These are phyloP conservation scores for Gossypium trilobum DNA, from an alignment of 441 rosid species.

Conservation along the genomic window DNA sequence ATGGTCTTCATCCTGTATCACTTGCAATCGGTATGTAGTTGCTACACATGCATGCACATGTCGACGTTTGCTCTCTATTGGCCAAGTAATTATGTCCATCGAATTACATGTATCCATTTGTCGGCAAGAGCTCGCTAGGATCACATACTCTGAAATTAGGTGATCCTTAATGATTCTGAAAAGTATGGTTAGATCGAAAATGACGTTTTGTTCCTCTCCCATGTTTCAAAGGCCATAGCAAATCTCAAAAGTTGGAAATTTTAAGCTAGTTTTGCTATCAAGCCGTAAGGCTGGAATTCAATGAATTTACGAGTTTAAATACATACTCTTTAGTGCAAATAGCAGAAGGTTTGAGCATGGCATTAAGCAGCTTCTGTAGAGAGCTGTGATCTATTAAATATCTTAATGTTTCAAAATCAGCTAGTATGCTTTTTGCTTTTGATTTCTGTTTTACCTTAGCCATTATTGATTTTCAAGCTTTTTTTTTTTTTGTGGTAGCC, in stretches of 20 bases:
- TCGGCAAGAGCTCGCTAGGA: neutral
- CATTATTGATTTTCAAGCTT: neutral
- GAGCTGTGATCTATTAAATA: neutral
- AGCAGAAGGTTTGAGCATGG: neutral
- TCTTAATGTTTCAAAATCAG: neutral
- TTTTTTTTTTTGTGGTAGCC: conserved; percentile 21
- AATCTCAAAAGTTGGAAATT: neutral
- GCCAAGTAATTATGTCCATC: neutral
- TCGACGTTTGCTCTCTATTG: neutral
- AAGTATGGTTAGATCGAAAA: neutral
- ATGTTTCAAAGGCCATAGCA: neutral
- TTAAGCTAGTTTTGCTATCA: neutral
- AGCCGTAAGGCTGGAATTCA: neutral
- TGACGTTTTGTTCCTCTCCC: neutral
- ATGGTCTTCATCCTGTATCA: conserved; percentile 41
- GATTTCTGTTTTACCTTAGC: neutral
- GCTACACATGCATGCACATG: neutral
- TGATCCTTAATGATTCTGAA: neutral
- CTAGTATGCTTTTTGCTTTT: neutral
- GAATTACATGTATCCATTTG: neutral
- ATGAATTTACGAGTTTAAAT: neutral
- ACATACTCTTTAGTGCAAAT: neutral
- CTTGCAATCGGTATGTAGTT: conserved; percentile 43
- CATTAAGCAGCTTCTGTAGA: neutral
- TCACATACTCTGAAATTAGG: neutral